Conservation (phyloP, 1,139 yeast genomes). For the Saccharomycopsis phalli region DNA sequence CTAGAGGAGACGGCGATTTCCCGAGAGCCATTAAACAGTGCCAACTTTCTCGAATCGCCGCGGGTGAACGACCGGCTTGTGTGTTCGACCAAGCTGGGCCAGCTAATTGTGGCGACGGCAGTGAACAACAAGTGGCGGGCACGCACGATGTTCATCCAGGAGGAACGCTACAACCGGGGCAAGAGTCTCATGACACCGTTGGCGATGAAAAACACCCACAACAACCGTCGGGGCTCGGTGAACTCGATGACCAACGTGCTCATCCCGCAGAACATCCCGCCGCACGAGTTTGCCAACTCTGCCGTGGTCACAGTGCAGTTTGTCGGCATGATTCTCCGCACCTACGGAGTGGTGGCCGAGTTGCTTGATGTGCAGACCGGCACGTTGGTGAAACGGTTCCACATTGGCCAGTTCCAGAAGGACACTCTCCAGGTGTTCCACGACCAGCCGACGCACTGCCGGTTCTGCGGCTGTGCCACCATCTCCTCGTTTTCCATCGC, state of each 20-base stretch:
- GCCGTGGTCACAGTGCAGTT: conserved; percentile 46
- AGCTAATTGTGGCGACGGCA: conserved; percentile 52
- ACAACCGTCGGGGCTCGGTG: conserved; percentile 16
- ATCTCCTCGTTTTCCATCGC: conserved; percentile 62
- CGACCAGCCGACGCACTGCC: conserved; percentile 79
- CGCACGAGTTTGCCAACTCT: conserved; percentile 23
- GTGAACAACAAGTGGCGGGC: conserved; percentile 62
- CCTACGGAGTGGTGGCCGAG: conserved; percentile 47
- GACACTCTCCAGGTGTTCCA: conserved; percentile 61
- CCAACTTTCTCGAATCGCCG: conserved; percentile 55
- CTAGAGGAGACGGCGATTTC: conserved; percentile 27
- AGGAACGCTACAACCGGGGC: conserved; percentile 41
- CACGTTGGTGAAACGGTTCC: conserved; percentile 43
- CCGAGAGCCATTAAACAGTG: conserved; percentile 34
- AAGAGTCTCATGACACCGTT: conserved; percentile 31
- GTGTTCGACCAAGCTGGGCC: conserved; percentile 42
- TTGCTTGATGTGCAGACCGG: conserved; percentile 76
- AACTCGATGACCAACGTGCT: conserved; percentile 20
- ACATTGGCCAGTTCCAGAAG: conserved; percentile 55
- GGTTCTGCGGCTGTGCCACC: conserved; percentile 86
- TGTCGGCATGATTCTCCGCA: conserved; percentile 62
- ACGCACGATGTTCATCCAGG: conserved; percentile 39
- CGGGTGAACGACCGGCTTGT: conserved; percentile 67
- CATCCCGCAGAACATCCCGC: conserved; percentile 10
- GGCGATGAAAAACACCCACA: conserved; percentile 25